Evolutionary conservation across 202 grass and related monocot species (phyloP).

Genomic region (Saccharum hybrid): DNA sequence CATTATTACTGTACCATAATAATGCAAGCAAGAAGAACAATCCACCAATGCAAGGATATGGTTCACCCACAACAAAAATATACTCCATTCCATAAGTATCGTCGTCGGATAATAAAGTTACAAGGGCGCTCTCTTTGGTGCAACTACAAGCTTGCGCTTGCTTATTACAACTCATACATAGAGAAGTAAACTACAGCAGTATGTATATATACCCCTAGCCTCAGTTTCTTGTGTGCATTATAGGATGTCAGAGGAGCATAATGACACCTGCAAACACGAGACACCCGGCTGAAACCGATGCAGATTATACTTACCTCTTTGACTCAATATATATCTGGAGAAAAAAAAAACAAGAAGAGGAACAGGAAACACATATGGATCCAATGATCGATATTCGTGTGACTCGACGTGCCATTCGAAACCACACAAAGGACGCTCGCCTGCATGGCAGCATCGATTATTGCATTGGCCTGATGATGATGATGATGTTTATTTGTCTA

Average conservation of each 20-base stretch:
- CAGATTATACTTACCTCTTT: neutral
- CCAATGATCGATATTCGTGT: too few relatives aligned
- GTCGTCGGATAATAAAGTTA: neutral
- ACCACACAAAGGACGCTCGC: too few relatives aligned
- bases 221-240: neutral
- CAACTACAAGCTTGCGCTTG: neutral
- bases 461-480: too few relatives aligned
- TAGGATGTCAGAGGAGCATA: neutral
- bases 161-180: constrained; percentile 23
- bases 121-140: neutral
- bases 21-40: neutral
- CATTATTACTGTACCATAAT: neutral
- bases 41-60: neutral
- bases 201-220: neutral
- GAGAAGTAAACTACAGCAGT: neutral
- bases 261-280: neutral
- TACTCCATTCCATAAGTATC: neutral
- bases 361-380: too few relatives aligned
- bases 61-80: too few relatives aligned
- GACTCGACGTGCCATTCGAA: too few relatives aligned
- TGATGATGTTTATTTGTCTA: constrained; percentile 12
- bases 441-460: too few relatives aligned
- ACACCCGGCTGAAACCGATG: neutral
- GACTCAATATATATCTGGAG: neutral
- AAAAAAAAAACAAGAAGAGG: too few relatives aligned